phyloP scores from a whole-genome alignment of 768 basidiomycete genomes.

The Lentinula detonsa region DNA sequence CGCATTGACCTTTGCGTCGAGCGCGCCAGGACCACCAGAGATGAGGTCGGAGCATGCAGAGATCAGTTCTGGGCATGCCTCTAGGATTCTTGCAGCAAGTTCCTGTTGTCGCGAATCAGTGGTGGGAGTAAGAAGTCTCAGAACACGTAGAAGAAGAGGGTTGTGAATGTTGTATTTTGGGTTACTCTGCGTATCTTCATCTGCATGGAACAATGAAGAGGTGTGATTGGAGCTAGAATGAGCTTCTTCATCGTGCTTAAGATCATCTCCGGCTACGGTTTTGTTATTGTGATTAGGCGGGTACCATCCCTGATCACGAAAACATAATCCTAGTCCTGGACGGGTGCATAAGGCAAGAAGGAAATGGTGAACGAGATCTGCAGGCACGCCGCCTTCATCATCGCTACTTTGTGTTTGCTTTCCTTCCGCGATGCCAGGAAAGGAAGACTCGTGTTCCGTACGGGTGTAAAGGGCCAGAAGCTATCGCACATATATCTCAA shows the following conservation, averaged over 20 bases:
- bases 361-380: constrained; percentile 83
- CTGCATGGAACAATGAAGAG: not conserved
- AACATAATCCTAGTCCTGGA: constrained; percentile 82
- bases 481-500: not conserved
- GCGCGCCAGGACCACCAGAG: constrained; percentile 49
- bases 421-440: not conserved
- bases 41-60: constrained; percentile 45
- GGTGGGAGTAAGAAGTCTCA: constrained; percentile 77
- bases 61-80: constrained; percentile 82
- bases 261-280: constrained; percentile 58
- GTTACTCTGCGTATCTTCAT: constrained; percentile 25
- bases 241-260: constrained; percentile 24
- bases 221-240: not conserved
- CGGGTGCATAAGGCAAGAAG: constrained; percentile 76
- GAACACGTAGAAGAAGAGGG: constrained; percentile 71
- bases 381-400: constrained; percentile 39
- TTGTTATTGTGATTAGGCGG: constrained; percentile 41
- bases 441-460: not conserved
- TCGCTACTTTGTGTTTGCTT: not conserved
- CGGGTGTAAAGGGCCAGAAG: not conserved
- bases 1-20: constrained; percentile 83
- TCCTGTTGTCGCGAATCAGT: constrained; percentile 86
- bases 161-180: constrained; percentile 31
- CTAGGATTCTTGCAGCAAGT: constrained; percentile 73
- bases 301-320: constrained; percentile 89